Evolutionary conservation across 1,284 basidiomycete species (phyloP).

Genomic region (Dichomitus squalens): DNA sequence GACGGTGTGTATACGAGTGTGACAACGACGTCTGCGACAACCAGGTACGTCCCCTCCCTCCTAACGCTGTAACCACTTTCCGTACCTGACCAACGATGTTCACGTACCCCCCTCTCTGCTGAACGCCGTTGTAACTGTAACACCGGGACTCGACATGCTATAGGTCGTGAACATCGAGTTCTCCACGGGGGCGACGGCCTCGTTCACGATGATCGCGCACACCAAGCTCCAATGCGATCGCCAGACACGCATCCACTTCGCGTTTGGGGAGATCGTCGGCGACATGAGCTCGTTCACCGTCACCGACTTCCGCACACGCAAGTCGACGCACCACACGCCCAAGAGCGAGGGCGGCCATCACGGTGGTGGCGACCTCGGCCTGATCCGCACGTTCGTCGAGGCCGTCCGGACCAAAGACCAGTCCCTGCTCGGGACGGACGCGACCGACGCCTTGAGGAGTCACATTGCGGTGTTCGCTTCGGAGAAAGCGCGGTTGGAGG

Average conservation of each 20-base stretch:
- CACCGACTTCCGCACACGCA: conserved; percentile 72
- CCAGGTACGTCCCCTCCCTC: conserved; percentile 22
- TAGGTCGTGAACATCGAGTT: conserved; percentile 83
- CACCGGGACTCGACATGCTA: neutral
- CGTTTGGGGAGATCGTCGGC: conserved; percentile 68
- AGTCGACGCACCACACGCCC: conserved; percentile 53
- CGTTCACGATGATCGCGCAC: conserved; percentile 84
- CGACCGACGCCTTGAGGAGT: conserved; percentile 71
- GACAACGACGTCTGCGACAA: conserved; percentile 57
- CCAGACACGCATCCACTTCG: conserved; percentile 76
- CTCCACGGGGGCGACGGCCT: conserved; percentile 73
- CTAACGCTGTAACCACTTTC: neutral
- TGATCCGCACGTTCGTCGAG: conserved; percentile 71
- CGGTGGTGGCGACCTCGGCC: conserved; percentile 79
- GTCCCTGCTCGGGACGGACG: conserved; percentile 62
- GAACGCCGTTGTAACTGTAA: neutral
- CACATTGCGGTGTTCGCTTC: conserved; percentile 87
- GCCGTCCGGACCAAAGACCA: conserved; percentile 70
- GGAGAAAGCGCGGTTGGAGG: conserved; percentile 71
- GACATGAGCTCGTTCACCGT: conserved; percentile 77
- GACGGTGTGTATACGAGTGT: conserved; percentile 81
- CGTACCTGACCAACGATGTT: neutral
- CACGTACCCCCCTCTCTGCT: neutral
- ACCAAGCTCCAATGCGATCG: conserved; percentile 73
- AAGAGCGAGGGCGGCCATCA: conserved; percentile 66